Evolutionary conservation across 495 filamentous ascomycete genomes (phyloP), one percentile per base, ranked within the genome.

Genomic region (Aspergillus panamensis): DNA sequence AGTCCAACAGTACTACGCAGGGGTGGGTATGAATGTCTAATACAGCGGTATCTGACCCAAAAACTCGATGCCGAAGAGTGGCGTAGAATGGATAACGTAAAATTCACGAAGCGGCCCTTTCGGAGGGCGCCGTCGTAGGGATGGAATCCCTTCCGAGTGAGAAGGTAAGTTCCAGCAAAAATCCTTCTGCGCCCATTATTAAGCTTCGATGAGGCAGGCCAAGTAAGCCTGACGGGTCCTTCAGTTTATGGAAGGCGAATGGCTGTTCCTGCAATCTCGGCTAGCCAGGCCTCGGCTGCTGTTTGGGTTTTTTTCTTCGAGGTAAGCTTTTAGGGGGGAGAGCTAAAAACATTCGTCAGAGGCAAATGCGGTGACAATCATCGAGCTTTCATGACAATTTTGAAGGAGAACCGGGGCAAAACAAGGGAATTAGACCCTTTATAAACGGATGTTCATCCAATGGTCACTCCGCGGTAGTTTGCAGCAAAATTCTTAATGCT

Each of bases 221-320:
- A 45, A 45, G 42, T 45, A n/a, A 16, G 42, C 16, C 19, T 45
- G 42, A 45, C 16, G 42, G 42, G 42, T 17, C 42, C 42, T 6
- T 45, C 4, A 19, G 42, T 10, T n/a, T 21, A 45, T 25, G 40
- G 40, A 47, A 43, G 25, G 16, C 35, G 29, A 42, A 42, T 25
- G 14, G 12, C 40, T 19, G 21, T 12, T 10, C 16, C 17, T 16
- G 42, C 3, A 32, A 19, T 45, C 29, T 31, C 14, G n/a, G 42
- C 40, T 47, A 55, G 21, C 16, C 40, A 10, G 16, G 42, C 14
- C 53, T 55, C 47, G 53, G 53, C 53, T 21, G 19, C 42, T 19
- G 19, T 32, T 20, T 47, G 17, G 12, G 51, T 43, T 25, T 47
- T 25, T 47, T 45, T 6, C 6, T 2, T 17, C 25, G 42, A n/a